Evolutionary conservation across 305 asterid genomes (phyloP), one percentile per base, ranked within the genome.

Genomic region (Ilex paraguariensis): DNA sequence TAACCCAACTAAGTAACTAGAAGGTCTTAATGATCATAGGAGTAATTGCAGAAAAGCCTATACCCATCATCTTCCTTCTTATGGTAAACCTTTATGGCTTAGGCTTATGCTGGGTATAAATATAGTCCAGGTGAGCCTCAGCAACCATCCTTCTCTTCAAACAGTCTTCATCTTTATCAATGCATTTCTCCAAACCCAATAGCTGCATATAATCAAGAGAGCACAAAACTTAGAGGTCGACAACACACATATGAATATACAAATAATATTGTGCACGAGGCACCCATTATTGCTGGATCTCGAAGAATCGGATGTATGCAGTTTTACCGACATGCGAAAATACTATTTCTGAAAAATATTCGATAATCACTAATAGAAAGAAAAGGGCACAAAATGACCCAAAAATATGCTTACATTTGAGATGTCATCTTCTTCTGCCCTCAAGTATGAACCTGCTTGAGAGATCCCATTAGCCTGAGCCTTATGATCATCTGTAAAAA

Each of bases 121-220:
- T 85, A 52, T 83, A 85, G 55, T 85, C 93, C 79, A 85, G 73
- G 67, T 85, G 93, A 63, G 89, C 87, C 63, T 85, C 89, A 17
- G 77, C 81, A 46, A 81, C 64, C 84, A 85, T 79, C 74, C 89
- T 82, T 79, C 87, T 82, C 63, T 62, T 73, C 3, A 73, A 52
- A 70, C 89, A 85, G 7, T 3, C 75, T 69, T 73, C 84, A 62
- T 85, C 85, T 13, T 55, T 60, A 39, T 72, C 76, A 14, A 64
- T 59, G 53, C 89, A 81, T 68, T 71, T 66, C 57, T 82, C 85
- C 69, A 68, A 14, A 48, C 92, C 87, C 84, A 82, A 70, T 66
- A 85, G 53, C 88, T 84, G 77, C 60, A 62, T 36, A 8, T 14
- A 17, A 16, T 3, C 61, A 6, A 21, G 28, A 21, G 28, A 21